Conservation (phyloP, 2,329 filamentous ascomycete species). For the Exutisphaerella laricina region DNA sequence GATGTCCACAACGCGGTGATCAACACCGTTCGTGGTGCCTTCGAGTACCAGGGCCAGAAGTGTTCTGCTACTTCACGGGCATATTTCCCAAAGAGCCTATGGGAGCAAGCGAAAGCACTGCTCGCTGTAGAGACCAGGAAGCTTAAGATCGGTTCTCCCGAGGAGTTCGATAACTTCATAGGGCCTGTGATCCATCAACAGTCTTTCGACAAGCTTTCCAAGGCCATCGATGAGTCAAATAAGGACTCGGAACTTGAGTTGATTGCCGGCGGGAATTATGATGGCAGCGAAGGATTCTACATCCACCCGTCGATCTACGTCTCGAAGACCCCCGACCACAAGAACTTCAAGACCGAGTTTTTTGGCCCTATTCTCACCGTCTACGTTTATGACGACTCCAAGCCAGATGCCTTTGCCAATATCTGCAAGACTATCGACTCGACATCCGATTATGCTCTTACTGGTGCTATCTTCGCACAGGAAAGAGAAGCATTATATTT, state of each 20-base stretch:
- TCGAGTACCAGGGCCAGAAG: slow-evolving; percentile 89
- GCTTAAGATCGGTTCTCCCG: slow-evolving; percentile 65
- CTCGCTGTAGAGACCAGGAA: slow-evolving; percentile 63
- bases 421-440: slow-evolving; percentile 61
- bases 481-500: slow-evolving; percentile 61
- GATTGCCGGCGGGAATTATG: slow-evolving; percentile 69
- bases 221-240: slow-evolving; percentile 75
- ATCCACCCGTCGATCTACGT: slow-evolving; percentile 78
- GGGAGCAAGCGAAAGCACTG: slow-evolving; percentile 63
- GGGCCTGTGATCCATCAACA: slow-evolving; percentile 79
- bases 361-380: slow-evolving; percentile 73
- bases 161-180: slow-evolving; percentile 71
- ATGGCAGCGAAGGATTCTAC: slow-evolving; percentile 73
- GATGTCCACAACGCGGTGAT: slow-evolving; percentile 72
- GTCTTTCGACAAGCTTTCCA: slow-evolving; percentile 73
- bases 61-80: slow-evolving; percentile 77
- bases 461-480: slow-evolving; percentile 67
- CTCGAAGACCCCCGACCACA: slow-evolving; percentile 67
- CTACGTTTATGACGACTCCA: slow-evolving; percentile 69
- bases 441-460: slow-evolving; percentile 72
- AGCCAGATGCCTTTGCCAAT: slow-evolving; percentile 45
- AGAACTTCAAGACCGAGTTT: slow-evolving; percentile 69
- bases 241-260: slow-evolving; percentile 66
- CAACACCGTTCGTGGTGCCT: slow-evolving; percentile 79
- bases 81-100: slow-evolving; percentile 71